These are phyloP conservation scores for Fusarium beomiforme DNA, from an alignment of 2,329 filamentous ascomycete genomes.

Conservation along the genomic window DNA sequence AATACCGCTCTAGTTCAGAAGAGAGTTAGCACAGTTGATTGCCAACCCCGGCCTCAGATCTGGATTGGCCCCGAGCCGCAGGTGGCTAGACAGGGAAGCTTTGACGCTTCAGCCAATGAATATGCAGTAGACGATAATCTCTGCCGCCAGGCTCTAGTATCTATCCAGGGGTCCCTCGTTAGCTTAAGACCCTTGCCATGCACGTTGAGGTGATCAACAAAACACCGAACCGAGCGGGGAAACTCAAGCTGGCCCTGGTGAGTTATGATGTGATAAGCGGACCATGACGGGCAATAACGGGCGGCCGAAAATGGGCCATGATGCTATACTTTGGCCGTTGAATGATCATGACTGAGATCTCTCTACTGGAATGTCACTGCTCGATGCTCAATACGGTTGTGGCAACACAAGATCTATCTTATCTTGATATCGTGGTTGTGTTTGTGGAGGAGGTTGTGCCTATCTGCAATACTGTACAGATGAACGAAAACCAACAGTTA, in stretches of 20 bases:
- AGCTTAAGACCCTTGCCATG: constrained; percentile 18
- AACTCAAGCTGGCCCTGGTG: constrained; percentile 9
- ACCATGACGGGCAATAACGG: constrained; percentile 31
- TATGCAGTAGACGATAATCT: neutral
- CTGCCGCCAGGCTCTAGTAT: constrained; percentile 17
- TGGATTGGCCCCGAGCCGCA: constrained; percentile 53
- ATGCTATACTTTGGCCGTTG: neutral
- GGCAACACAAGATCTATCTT: constrained; percentile 15
- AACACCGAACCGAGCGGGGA: constrained; percentile 25
- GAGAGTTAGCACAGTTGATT: constrained; percentile 6
- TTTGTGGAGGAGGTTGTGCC: constrained; percentile 19
- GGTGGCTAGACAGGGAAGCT: constrained; percentile 29
- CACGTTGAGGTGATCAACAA: constrained; percentile 15
- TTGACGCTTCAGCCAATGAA: constrained; percentile 21
- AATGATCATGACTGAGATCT: neutral
- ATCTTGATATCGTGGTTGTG: constrained; percentile 23
- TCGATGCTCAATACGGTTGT: neutral
- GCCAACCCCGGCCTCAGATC: constrained; percentile 47
- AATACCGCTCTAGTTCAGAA: neutral
- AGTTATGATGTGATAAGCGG: constrained; percentile 29
- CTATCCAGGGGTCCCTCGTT: constrained; percentile 15
- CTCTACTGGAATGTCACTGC: neutral
- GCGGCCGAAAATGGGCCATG: neutral
- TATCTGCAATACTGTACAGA: neutral
- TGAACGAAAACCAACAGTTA: constrained; percentile 9